These are phyloP conservation scores for Begonia loranthoides DNA, from an alignment of 306 rosid genomes.

Conservation along the genomic window DNA sequence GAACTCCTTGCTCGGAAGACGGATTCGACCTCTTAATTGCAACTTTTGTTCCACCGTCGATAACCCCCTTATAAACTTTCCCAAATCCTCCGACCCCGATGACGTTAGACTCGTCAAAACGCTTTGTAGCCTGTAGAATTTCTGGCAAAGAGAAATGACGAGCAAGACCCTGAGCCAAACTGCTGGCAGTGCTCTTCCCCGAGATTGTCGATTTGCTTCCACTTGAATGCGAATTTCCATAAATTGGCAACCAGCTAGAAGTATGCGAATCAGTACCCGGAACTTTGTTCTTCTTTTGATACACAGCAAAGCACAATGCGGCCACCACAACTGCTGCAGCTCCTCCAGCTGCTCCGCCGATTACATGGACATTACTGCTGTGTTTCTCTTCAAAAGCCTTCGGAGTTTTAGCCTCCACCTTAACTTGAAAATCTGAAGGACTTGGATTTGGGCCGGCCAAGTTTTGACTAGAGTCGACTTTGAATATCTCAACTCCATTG, in stretches of 20 bases:
- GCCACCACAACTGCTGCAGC: constrained; percentile 34
- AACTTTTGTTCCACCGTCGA: constrained; percentile 30
- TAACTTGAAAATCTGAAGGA: constrained; percentile 17
- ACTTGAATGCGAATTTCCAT: constrained; percentile 33
- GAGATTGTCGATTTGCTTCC: constrained; percentile 27
- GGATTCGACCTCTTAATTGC: constrained; percentile 43
- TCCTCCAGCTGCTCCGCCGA: constrained; percentile 41
- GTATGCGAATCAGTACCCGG: constrained; percentile 25
- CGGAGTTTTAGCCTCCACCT: constrained; percentile 14
- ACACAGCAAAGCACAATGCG: constrained; percentile 29
- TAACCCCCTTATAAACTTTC: constrained; percentile 36
- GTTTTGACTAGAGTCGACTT: constrained; percentile 18
- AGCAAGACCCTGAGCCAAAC: constrained; percentile 36
- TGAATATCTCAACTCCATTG: constrained; percentile 33
- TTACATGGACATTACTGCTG: constrained; percentile 14
- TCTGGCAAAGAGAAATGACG: constrained; percentile 29
- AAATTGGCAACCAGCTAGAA: constrained; percentile 36
- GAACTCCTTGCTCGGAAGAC: constrained; percentile 39
- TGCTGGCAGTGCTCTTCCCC: constrained; percentile 28
- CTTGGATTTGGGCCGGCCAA: constrained; percentile 34
- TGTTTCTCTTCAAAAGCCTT: constrained; percentile 1
- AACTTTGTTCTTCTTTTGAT: constrained; percentile 24
- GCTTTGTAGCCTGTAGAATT: constrained; percentile 31
- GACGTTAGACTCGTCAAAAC: constrained; percentile 29
- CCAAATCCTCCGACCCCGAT: constrained; percentile 48